Conservation (phyloP, 1,284 basidiomycete species). For the Neolentinus lepideus region DNA sequence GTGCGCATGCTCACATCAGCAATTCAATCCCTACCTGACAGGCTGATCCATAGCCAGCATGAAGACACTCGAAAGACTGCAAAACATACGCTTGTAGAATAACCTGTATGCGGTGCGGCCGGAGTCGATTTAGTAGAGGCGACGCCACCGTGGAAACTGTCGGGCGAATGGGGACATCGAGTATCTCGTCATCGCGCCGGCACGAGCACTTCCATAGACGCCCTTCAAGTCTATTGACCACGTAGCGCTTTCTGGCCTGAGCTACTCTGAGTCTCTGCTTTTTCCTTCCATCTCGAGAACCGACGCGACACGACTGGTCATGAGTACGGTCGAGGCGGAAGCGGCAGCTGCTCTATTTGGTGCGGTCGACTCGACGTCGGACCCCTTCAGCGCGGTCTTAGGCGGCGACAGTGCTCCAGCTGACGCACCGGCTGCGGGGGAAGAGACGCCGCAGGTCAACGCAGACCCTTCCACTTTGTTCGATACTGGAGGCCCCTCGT, state of each 20-base stretch:
- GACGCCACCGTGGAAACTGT: too few species aligned
- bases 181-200: too few species aligned
- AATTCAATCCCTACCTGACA: too few species aligned
- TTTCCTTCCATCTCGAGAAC: background rate
- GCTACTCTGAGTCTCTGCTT: background rate
- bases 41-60: too few species aligned
- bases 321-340: conserved; percentile 57
- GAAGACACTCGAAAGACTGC: too few species aligned
- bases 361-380: background rate
- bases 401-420: background rate
- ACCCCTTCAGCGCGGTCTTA: conserved; percentile 4
- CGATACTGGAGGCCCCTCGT: background rate
- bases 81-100: too few species aligned
- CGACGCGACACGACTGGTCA: conserved; percentile 16
- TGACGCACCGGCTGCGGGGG: background rate
- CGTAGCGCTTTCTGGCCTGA: background rate
- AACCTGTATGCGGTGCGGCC: too few species aligned
- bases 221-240: background rate
- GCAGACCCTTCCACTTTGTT: background rate
- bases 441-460: background rate
- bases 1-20: too few species aligned
- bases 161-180: too few species aligned
- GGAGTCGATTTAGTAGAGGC: too few species aligned
- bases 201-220: background rate
- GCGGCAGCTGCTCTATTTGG: conserved; percentile 3